Conservation (phyloP, 1,139 yeast species). For the Spencermartinsiella ligniputridi region DNA sequence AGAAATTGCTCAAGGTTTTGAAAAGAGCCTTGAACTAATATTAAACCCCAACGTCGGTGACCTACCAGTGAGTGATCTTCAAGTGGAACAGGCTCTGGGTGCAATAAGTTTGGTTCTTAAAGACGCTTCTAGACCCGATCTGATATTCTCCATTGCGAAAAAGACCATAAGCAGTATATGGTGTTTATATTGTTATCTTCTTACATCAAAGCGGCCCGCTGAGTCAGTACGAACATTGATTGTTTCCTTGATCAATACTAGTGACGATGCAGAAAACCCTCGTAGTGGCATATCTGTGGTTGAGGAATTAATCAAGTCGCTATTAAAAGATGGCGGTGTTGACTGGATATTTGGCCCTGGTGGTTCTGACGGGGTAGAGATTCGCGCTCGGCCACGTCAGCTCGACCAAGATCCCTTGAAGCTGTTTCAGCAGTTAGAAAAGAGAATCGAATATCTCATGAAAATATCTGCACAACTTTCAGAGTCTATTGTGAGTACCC, state of each 20-base stretch:
- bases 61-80: slow-evolving; percentile 35
- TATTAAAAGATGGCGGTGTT: slow-evolving; percentile 38
- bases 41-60: slow-evolving; percentile 13
- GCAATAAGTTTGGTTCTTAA: slow-evolving; percentile 60
- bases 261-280: slow-evolving; percentile 1
- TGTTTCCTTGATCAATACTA: slow-evolving; percentile 8
- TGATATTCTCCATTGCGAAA: slow-evolving; percentile 28
- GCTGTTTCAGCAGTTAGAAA: slow-evolving; percentile 48
- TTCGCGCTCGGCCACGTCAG: slow-evolving; percentile 27
- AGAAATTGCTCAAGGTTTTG: slow-evolving; percentile 55
- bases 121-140: slow-evolving; percentile 37
- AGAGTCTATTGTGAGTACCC: slow-evolving; percentile 42
- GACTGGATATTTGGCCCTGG: slow-evolving; percentile 52
- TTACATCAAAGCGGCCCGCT: slow-evolving; percentile 32
- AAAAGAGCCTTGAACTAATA: slow-evolving; percentile 23
- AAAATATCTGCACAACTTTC: slow-evolving; percentile 49
- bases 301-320: slow-evolving; percentile 43
- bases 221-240: slow-evolving; percentile 33
- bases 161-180: slow-evolving; percentile 43
- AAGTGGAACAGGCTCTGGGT: slow-evolving; percentile 59
- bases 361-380: slow-evolving; percentile 53
- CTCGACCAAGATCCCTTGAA: slow-evolving; percentile 15
- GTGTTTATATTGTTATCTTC: slow-evolving; percentile 55
- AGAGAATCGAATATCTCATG: slow-evolving; percentile 44
- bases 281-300: slow-evolving; percentile 1